phyloP scores from a whole-genome alignment of 1,284 basidiomycete species.

The Puccinia sorghi region DNA sequence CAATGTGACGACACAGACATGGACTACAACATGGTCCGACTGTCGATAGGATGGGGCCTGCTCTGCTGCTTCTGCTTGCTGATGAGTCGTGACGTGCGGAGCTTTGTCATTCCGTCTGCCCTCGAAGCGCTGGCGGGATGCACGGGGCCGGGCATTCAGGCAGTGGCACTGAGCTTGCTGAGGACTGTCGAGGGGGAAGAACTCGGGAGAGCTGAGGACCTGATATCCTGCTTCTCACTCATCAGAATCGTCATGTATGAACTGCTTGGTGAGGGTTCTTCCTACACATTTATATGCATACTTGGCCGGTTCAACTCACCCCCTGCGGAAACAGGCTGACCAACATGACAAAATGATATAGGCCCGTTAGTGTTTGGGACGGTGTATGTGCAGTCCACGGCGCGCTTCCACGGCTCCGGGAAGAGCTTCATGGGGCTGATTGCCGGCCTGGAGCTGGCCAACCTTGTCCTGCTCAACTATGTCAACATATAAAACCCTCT shows the following conservation, averaged over 20 bases:
- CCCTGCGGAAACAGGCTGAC: too few species aligned
- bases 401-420: background rate
- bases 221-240: conserved; percentile 5
- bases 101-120: conserved; percentile 12
- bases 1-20: background rate
- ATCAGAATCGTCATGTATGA: background rate
- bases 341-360: background rate
- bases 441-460: background rate
- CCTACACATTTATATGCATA: background rate
- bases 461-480: background rate
- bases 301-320: too few species aligned
- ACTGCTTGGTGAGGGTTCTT: conserved; percentile 6
- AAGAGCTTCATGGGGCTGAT: background rate
- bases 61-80: background rate
- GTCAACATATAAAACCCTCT: background rate
- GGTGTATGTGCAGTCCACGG: background rate
- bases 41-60: conserved; percentile 11
- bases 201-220: background rate
- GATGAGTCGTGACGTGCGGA: background rate
- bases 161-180: conserved; percentile 15
- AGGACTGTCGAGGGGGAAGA: too few species aligned
- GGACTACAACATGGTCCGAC: background rate
- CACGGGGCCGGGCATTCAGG: conserved; percentile 1
- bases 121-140: conserved; percentile 6
- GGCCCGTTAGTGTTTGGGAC: background rate